These are phyloP conservation scores for Leishmania braziliensis DNA, from an alignment of 208 protist species.

Conservation along the genomic window DNA sequence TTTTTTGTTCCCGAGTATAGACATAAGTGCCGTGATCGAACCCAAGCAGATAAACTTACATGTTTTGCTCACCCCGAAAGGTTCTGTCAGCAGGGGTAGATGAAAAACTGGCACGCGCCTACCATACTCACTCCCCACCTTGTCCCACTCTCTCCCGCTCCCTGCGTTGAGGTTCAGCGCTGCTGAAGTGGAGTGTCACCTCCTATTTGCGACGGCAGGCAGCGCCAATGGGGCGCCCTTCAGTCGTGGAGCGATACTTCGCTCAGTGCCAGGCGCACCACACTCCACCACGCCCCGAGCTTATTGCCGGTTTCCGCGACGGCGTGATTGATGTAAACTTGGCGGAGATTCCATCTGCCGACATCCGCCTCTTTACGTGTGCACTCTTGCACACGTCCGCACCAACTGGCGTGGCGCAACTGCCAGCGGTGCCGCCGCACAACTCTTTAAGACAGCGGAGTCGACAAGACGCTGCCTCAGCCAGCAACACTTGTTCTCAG, in stretches of 20 bases:
- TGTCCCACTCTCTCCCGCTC: background rate
- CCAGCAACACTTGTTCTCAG: conserved; percentile 11
- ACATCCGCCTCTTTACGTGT: conserved; percentile 42
- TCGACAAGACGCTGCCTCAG: background rate
- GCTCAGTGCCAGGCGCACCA: conserved; percentile 50
- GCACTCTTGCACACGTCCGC: conserved; percentile 25
- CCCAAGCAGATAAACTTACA: background rate
- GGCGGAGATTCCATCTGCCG: conserved; percentile 37
- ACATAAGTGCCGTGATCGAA: background rate
- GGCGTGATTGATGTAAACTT: conserved; percentile 50
- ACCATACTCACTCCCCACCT: background rate
- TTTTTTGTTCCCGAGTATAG: background rate
- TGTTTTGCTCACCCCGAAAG: background rate
- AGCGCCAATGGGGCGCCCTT: conserved; percentile 32
- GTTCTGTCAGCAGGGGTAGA: background rate
- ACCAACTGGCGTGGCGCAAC: background rate
- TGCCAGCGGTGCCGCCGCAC: background rate
- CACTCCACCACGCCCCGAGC: conserved; percentile 40
- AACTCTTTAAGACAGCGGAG: background rate
- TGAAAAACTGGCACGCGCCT: background rate
- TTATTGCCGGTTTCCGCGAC: conserved; percentile 41
- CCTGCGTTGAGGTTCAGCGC: background rate
- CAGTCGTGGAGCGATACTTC: conserved; percentile 55
- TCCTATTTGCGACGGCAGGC: background rate
- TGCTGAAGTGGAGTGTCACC: background rate